Conservation (phyloP, 169 alveolate genomes). For the Perkinsus olseni region DNA sequence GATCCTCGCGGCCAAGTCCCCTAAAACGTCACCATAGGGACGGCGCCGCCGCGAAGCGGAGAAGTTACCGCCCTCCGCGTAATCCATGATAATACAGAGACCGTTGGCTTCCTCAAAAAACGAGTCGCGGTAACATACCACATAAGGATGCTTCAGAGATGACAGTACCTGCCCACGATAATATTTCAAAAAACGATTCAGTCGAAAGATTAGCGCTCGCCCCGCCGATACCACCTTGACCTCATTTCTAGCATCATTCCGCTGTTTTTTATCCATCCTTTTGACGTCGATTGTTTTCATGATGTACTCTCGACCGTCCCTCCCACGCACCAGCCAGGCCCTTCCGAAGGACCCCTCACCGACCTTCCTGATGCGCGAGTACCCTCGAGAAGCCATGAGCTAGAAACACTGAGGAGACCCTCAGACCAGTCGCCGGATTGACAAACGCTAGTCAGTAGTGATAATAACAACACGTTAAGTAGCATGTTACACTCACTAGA, state of each 20-base stretch:
- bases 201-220: background rate
- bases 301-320: conserved; percentile 47
- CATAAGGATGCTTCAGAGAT: conserved; percentile 79
- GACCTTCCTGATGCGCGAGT: background rate
- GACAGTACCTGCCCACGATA: conserved; percentile 59
- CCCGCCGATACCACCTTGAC: conserved; percentile 28
- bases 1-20: background rate
- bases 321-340: conserved; percentile 54
- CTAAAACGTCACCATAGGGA: background rate
- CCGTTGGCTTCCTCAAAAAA: conserved; percentile 65
- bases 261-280: conserved; percentile 53
- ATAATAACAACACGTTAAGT: no score
- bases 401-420: background rate
- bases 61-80: conserved; percentile 75
- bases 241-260: conserved; percentile 64
- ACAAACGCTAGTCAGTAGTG: no score
- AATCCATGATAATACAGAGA: conserved; percentile 74
- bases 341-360: conserved; percentile 78
- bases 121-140: conserved; percentile 78
- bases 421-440: background rate
- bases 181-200: background rate
- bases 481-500: background rate
- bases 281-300: conserved; percentile 71
- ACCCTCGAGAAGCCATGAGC: background rate
- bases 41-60: conserved; percentile 24